These are phyloP conservation scores for Salvia miltiorrhiza DNA, from an alignment of 257 asterid genomes.

Conservation along the genomic window DNA sequence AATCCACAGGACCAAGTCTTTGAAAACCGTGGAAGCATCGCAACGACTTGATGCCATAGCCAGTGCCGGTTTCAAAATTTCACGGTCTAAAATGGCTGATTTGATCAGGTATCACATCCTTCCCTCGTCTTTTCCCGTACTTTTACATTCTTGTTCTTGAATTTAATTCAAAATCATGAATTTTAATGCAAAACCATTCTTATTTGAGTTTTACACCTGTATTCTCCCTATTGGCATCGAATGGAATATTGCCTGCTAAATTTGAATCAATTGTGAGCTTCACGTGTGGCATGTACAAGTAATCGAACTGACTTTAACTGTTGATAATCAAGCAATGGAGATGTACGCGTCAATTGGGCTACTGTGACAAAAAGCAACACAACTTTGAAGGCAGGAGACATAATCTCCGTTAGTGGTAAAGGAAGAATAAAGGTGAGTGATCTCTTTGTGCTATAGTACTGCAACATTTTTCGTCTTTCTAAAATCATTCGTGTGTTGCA, in stretches of 20 bases:
- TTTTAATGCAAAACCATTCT: neutral
- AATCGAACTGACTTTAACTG: slow-evolving; percentile 1
- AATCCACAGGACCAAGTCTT: slow-evolving; percentile 57
- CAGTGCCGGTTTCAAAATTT: slow-evolving; percentile 93
- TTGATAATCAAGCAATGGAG: slow-evolving; percentile 59
- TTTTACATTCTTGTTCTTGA: too few relatives aligned
- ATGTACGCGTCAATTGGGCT: slow-evolving; percentile 87
- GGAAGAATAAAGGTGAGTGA: slow-evolving; percentile 72
- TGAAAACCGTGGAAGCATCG: slow-evolving; percentile 80
- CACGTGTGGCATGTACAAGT: neutral
- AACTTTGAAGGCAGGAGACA: slow-evolving; percentile 60
- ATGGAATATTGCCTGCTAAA: neutral
- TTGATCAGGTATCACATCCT: slow-evolving; percentile 55
- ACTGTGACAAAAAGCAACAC: slow-evolving; percentile 65
- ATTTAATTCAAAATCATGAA: too few relatives aligned
- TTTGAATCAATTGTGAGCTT: neutral
- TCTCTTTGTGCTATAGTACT: neutral
- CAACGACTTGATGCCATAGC: slow-evolving; percentile 84
- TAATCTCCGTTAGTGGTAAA: slow-evolving; percentile 73
- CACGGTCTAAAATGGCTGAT: slow-evolving; percentile 89
- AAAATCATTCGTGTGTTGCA: too few relatives aligned
- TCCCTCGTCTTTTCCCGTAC: neutral
- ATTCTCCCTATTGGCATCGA: neutral
- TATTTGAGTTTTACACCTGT: neutral
- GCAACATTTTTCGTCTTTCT: neutral